These are phyloP conservation scores for Brassica cretica DNA, from an alignment of 345 rosid species.

Conservation along the genomic window DNA sequence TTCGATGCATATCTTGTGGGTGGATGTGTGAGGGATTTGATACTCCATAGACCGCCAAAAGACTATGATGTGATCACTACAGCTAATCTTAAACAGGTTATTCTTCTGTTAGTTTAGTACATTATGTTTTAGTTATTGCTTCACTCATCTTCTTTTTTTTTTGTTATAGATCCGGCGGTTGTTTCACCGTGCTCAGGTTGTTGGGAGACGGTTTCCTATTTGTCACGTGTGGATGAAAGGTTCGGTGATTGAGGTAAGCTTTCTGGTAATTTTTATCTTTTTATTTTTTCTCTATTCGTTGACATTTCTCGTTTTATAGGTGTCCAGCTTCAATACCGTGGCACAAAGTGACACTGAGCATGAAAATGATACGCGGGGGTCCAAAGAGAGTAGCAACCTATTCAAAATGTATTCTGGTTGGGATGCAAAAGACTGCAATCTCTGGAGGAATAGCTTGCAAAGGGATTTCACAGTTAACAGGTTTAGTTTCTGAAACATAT, in stretches of 20 bases:
- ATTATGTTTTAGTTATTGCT: constrained; percentile 13
- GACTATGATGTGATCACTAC: constrained; percentile 96
- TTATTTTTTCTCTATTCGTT: background rate
- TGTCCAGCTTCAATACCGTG: constrained; percentile 81
- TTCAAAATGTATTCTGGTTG: constrained; percentile 43
- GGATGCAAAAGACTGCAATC: constrained; percentile 53
- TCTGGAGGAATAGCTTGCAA: constrained; percentile 75
- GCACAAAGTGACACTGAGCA: constrained; percentile 35
- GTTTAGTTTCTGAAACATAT: constrained; percentile 38
- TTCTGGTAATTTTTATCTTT: background rate
- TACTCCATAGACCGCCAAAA: constrained; percentile 73
- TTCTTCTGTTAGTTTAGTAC: background rate
- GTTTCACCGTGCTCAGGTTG: constrained; percentile 55
- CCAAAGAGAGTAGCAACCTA: constrained; percentile 27
- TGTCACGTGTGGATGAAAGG: constrained; percentile 65
- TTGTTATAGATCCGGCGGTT: constrained; percentile 49
- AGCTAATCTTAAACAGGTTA: constrained; percentile 74
- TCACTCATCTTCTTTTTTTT: constrained; percentile 14
- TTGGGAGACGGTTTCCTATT: constrained; percentile 82
- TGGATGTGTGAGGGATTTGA: constrained; percentile 92
- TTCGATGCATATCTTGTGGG: constrained; percentile 86
- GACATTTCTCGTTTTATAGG: constrained; percentile 46
- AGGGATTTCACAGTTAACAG: constrained; percentile 97
- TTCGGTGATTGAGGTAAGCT: constrained; percentile 69
- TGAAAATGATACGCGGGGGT: constrained; percentile 21